Percentiles rank a stretch among this genome's conserved stretches.
Conservation (phyloP, 805 yeast genomes). For the Candida pini region DNA sequence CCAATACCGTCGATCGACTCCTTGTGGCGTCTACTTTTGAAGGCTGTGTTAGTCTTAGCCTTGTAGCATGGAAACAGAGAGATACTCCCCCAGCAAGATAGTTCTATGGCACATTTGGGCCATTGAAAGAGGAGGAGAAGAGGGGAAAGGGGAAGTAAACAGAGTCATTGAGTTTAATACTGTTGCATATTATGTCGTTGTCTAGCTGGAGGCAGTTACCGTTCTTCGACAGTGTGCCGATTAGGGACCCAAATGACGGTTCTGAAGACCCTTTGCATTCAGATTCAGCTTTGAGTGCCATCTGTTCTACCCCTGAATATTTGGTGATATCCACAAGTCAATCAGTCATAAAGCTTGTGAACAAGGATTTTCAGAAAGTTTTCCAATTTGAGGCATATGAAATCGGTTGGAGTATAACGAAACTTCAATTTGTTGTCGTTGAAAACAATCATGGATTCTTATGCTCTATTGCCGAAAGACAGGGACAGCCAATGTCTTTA, state of each 20-base stretch:
- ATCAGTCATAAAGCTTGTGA: constrained; percentile 51
- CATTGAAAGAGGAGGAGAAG: too few species aligned
- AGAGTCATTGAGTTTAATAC: too few species aligned
- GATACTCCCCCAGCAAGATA: too few species aligned
- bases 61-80: too few species aligned
- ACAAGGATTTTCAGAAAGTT: constrained; percentile 39
- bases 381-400: constrained; percentile 61
- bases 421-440: constrained; percentile 38
- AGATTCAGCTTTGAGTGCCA: constrained; percentile 65
- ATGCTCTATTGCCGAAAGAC: constrained; percentile 68
- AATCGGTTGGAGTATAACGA: constrained; percentile 56
- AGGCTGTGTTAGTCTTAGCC: too few species aligned
- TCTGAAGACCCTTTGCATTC: constrained; percentile 65
- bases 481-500: constrained; percentile 62
- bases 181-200: constrained; percentile 22
- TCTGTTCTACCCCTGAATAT: constrained; percentile 49
- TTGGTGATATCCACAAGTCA: constrained; percentile 56
- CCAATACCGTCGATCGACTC: too few species aligned
- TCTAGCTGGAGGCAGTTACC: constrained; percentile 61
- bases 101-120: too few species aligned
- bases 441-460: constrained; percentile 35
- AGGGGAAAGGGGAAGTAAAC: too few species aligned
- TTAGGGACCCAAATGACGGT: constrained; percentile 73
- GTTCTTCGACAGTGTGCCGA: constrained; percentile 77
- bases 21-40: too few species aligned